Base-by-base conservation (phyloP, 257 asterid genomes). In the Solanum sparsipilum region DNA sequence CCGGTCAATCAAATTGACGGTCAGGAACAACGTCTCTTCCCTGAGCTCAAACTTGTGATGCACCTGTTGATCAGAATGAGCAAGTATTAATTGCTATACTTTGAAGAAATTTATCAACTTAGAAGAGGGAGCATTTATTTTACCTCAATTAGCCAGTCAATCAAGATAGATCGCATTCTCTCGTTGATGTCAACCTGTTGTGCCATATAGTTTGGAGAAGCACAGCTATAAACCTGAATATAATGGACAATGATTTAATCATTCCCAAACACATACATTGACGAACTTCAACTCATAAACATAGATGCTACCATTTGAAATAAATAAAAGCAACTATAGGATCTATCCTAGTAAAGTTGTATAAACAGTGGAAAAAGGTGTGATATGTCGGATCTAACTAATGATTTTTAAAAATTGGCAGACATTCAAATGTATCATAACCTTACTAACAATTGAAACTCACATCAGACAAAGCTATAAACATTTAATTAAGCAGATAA, bases 131-230 rank as follows among this genome's bases (percentile, higher is more conserved):
- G 27, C 32, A 48, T 56, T 72, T 44, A 9, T 9, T 71, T 31
- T 87, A 94, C 98, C 98, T 97, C 99, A 48, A 95, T 91, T 36
- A 97, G 98, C 99, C 99, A 97, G 89, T 97, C 99, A 63, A 97
- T 92, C 65, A 97, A 95, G 88, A 97, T 96, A 44, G 98, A 91
- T 83, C 99, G 91, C 99, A 96, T 97, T 79, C 90, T 92, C 86
- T 95, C 98, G 67, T 95, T 97, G 88, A 97, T 93, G 93, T 97
- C 99, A 58, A 89, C 88, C 76, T 97, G 99, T 4, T 95, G 94
- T 18, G 84, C 90, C 96, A 97, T 96, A 86, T 97, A 97, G n/a
- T 86, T 92, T 7, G 99, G 98, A 32, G 96, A 91, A 90, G 94
- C 98, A 89, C 98, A 93, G 93, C 96, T 89, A 70, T 91, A 91